Conservation (phyloP, 257 asterid species). For the Nicotiana undulata region DNA sequence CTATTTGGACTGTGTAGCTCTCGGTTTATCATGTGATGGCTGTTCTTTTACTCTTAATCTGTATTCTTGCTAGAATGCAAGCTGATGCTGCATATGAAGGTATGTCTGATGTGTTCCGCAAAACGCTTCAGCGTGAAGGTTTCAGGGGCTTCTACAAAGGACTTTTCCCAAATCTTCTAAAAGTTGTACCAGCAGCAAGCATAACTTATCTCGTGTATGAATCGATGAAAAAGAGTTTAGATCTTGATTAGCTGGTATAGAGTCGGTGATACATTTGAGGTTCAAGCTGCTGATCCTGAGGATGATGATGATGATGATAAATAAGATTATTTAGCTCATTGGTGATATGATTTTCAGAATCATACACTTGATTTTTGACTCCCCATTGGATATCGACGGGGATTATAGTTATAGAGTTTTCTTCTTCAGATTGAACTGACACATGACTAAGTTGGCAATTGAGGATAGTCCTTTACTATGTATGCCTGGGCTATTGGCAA, state of each 20-base stretch:
- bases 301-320: slow-evolving; percentile 22
- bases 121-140: slow-evolving; percentile 66
- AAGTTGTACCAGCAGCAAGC: slow-evolving; percentile 95
- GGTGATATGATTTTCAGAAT: slow-evolving; percentile 35
- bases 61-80: slow-evolving; percentile 68
- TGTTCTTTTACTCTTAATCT: neutral
- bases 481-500: slow-evolving; percentile 33
- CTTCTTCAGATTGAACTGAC: neutral
- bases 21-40: neutral
- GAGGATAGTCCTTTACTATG: neutral
- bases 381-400: slow-evolving; percentile 25
- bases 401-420: neutral
- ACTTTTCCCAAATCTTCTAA: slow-evolving; percentile 83
- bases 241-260: slow-evolving; percentile 48
- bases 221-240: slow-evolving; percentile 79
- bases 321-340: slow-evolving; percentile 27
- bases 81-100: slow-evolving; percentile 48
- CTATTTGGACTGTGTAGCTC: neutral
- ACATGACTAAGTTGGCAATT: neutral
- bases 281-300: slow-evolving; percentile 11
- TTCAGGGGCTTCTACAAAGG: slow-evolving; percentile 88
- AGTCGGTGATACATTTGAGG: neutral
- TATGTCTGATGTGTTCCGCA: slow-evolving; percentile 75
- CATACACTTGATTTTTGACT: slow-evolving; percentile 34
- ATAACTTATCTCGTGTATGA: slow-evolving; percentile 89